These are phyloP conservation scores for Cylindrotheca closterium DNA, from an alignment of 108 stramenopile species.

Conservation along the genomic window DNA sequence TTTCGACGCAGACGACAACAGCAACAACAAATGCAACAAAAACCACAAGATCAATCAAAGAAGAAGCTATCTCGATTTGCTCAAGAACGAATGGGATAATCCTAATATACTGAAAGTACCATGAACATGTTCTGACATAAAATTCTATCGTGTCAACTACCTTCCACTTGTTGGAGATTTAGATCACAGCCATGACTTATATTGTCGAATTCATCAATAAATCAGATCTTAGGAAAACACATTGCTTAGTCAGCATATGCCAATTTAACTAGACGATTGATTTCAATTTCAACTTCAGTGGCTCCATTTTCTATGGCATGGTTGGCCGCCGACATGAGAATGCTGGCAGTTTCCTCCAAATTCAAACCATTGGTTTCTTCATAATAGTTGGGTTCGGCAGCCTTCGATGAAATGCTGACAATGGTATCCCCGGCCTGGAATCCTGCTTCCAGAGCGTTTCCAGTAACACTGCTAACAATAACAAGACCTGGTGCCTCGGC, in stretches of 20 bases:
- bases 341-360: constrained; percentile 10
- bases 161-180: too few relatives aligned
- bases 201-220: too few relatives aligned
- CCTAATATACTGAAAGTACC: too few relatives aligned
- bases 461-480: constrained; percentile 6
- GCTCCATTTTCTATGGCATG: constrained; percentile 6
- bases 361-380: constrained; percentile 1
- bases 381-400: neutral
- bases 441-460: constrained; percentile 7
- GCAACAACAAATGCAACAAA: neutral
- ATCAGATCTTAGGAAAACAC: too few relatives aligned
- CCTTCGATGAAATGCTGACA: neutral
- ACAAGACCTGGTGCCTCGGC: constrained; percentile 7
- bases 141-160: too few relatives aligned
- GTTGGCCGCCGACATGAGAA: constrained; percentile 6
- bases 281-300: constrained; percentile 10
- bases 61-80: constrained; percentile 28
- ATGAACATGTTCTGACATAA: too few relatives aligned
- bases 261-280: constrained; percentile 8
- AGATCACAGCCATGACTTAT: too few relatives aligned
- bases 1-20: too few relatives aligned
- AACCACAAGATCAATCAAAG: neutral
- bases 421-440: constrained; percentile 8
- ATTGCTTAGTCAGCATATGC: neutral
- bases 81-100: constrained; percentile 15